phyloP scores from a whole-genome alignment of 1,284 basidiomycete species.

The Ceratobasidium papillatum region DNA sequence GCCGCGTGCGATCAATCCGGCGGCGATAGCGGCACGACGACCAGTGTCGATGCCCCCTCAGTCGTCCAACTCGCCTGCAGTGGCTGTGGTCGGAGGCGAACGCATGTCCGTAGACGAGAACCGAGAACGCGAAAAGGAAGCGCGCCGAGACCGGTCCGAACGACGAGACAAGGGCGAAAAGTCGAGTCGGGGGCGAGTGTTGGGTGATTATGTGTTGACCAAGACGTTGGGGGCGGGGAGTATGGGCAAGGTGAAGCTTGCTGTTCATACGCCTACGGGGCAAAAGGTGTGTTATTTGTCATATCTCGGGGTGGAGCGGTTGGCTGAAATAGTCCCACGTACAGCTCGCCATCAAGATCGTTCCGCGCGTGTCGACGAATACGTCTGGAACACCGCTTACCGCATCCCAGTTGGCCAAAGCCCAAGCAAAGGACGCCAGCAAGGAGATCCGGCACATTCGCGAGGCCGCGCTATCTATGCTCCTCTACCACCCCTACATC shows the following conservation, averaged over 20 bases:
- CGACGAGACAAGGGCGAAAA: slow-evolving; percentile 28
- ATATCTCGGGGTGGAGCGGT: not conserved
- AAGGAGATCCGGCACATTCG: slow-evolving; percentile 97
- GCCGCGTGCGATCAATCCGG: slow-evolving; percentile 40
- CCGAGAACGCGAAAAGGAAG: slow-evolving; percentile 56
- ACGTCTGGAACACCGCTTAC: slow-evolving; percentile 55
- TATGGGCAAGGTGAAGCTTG: slow-evolving; percentile 99
- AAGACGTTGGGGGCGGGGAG: slow-evolving; percentile 98
- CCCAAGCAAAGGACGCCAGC: slow-evolving; percentile 88
- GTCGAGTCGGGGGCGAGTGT: slow-evolving; percentile 53
- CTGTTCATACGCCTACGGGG: slow-evolving; percentile 86
- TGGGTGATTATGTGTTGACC: slow-evolving; percentile 95
- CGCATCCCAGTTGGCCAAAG: slow-evolving; percentile 74
- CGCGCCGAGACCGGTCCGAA: slow-evolving; percentile 56
- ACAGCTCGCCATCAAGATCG: slow-evolving; percentile 97
- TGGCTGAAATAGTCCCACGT: slow-evolving; percentile 16
- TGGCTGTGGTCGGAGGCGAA: slow-evolving; percentile 27
- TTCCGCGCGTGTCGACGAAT: slow-evolving; percentile 68
- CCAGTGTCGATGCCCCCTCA: slow-evolving; percentile 76
- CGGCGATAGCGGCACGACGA: slow-evolving; percentile 53
- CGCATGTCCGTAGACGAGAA: slow-evolving; percentile 40
- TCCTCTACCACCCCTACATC: slow-evolving; percentile 97
- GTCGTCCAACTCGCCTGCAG: slow-evolving; percentile 53
- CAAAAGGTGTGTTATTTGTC: slow-evolving; percentile 79
- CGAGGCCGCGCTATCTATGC: slow-evolving; percentile 91